A percentile compares a stretch with the other conserved stretches of the same genome.
Evolutionary conservation across 2,329 filamentous ascomycete species (phyloP).

Genomic region (Neopestalotiopsis rosae): DNA sequence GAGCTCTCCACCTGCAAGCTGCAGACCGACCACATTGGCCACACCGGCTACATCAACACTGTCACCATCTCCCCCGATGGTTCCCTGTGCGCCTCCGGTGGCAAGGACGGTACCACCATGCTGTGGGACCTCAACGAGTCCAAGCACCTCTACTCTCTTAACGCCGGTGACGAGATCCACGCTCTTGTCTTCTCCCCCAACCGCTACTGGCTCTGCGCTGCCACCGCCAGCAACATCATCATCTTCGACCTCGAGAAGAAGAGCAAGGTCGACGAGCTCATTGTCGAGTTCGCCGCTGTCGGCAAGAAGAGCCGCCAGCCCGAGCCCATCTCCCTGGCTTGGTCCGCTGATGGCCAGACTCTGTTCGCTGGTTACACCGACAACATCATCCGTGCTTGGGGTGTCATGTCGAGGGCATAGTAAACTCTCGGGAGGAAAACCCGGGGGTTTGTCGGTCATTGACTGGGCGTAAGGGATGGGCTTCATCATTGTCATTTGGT

Average conservation of each 20-base stretch:
- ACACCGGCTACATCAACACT: slow-evolving; percentile 99
- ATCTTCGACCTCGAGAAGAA: slow-evolving; percentile 99
- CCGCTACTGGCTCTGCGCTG: slow-evolving; percentile 99
- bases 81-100: slow-evolving; percentile 97
- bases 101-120: slow-evolving; percentile 99
- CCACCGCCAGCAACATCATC: slow-evolving; percentile 97
- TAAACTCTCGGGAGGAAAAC: slow-evolving; percentile 13
- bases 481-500: slow-evolving; percentile 22
- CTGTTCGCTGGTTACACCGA: slow-evolving; percentile 99
- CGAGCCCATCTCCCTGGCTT: slow-evolving; percentile 96
- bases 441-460: slow-evolving; percentile 18
- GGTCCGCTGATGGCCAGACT: slow-evolving; percentile 98
- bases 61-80: slow-evolving; percentile 99
- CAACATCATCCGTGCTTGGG: slow-evolving; percentile 98
- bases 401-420: slow-evolving; percentile 93
- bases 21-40: slow-evolving; percentile 99
- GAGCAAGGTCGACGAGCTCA: slow-evolving; percentile 99
- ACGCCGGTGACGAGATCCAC: slow-evolving; percentile 99
- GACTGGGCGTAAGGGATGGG: slow-evolving; percentile 23
- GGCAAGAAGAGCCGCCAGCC: slow-evolving; percentile 99
- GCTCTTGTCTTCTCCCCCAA: slow-evolving; percentile 99
- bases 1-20: slow-evolving; percentile 99
- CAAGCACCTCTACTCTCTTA: slow-evolving; percentile 99
- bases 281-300: slow-evolving; percentile 94
- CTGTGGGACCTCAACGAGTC: slow-evolving; percentile 99